Conservation (phyloP, 1,139 yeast genomes). For the Pichia sp. region DNA sequence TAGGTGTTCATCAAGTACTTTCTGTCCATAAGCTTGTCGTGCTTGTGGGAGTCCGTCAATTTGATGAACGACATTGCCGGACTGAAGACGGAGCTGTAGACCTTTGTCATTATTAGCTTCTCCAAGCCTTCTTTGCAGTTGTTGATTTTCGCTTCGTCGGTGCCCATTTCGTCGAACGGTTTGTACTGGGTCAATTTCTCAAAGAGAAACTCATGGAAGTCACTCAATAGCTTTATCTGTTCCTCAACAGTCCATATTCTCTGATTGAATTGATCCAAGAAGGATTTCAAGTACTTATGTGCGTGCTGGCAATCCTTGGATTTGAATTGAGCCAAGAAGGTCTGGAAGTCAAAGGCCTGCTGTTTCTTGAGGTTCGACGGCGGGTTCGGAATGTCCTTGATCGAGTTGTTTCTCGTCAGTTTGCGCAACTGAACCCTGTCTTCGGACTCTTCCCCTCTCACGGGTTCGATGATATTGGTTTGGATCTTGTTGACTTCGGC, state of each 20-base stretch:
- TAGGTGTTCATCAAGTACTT: constrained; percentile 53
- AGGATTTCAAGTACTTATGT: constrained; percentile 77
- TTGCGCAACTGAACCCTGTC: neutral
- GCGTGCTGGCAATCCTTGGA: constrained; percentile 82
- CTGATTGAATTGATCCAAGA: constrained; percentile 68
- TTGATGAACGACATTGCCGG: constrained; percentile 56
- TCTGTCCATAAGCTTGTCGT: constrained; percentile 62
- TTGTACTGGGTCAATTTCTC: constrained; percentile 61
- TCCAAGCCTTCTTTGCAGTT: constrained; percentile 91
- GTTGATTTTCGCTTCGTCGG: constrained; percentile 50
- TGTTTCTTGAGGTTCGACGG: constrained; percentile 26
- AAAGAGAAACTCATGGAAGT: constrained; percentile 68
- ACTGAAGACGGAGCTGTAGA: constrained; percentile 74
- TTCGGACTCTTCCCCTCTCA: neutral
- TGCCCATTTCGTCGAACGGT: constrained; percentile 66
- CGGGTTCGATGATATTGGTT: neutral
- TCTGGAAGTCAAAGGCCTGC: constrained; percentile 71
- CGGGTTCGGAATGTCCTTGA: constrained; percentile 26
- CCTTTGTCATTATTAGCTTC: constrained; percentile 82
- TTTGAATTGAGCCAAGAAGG: constrained; percentile 67
- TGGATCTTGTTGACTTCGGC: constrained; percentile 9
- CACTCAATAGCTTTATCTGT: constrained; percentile 68
- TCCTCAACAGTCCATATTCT: constrained; percentile 74
- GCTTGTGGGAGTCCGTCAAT: constrained; percentile 47
- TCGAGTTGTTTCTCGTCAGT: constrained; percentile 11